Conservation (phyloP, 2,329 filamentous ascomycete species). For the Lasiodiplodia hormozganensis region DNA sequence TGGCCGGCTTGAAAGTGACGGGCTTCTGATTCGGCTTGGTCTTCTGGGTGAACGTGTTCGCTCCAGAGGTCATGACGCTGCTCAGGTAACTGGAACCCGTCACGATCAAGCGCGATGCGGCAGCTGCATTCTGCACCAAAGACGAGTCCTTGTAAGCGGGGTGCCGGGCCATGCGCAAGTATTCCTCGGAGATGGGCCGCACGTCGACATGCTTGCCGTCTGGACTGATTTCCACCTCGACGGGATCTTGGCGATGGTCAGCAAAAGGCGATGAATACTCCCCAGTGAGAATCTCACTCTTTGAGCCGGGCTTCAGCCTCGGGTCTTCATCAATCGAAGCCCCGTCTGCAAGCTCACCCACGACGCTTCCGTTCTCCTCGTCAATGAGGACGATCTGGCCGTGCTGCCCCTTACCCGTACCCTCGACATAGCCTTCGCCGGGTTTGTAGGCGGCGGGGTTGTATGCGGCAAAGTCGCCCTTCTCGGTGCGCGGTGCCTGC, state of each 20-base stretch:
- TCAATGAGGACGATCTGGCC: constrained; percentile 92
- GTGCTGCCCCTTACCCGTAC: constrained; percentile 44
- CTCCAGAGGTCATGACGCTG: constrained; percentile 77
- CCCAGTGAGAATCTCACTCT: constrained; percentile 66
- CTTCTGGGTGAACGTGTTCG: constrained; percentile 80
- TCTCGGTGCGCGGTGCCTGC: constrained; percentile 60
- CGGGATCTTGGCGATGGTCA: constrained; percentile 65
- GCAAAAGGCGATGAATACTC: constrained; percentile 30
- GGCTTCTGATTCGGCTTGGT: constrained; percentile 80
- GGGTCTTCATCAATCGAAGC: constrained; percentile 81
- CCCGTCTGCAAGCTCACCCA: constrained; percentile 86
- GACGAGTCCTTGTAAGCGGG: constrained; percentile 90
- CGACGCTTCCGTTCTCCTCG: constrained; percentile 93
- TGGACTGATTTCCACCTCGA: constrained; percentile 76
- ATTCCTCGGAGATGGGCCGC: constrained; percentile 70
- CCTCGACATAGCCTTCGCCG: constrained; percentile 74
- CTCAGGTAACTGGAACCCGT: constrained; percentile 83
- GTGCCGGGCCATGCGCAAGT: constrained; percentile 79
- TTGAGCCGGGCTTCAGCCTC: constrained; percentile 81
- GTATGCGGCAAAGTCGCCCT: constrained; percentile 59
- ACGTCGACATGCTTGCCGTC: constrained; percentile 75
- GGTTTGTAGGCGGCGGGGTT: constrained; percentile 82
- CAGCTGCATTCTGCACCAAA: constrained; percentile 84
- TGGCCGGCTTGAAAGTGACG: constrained; percentile 84
- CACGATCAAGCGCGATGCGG: constrained; percentile 89